Conservation (phyloP, 129 eudicot genomes). For the Smallanthus sonchifolius region DNA sequence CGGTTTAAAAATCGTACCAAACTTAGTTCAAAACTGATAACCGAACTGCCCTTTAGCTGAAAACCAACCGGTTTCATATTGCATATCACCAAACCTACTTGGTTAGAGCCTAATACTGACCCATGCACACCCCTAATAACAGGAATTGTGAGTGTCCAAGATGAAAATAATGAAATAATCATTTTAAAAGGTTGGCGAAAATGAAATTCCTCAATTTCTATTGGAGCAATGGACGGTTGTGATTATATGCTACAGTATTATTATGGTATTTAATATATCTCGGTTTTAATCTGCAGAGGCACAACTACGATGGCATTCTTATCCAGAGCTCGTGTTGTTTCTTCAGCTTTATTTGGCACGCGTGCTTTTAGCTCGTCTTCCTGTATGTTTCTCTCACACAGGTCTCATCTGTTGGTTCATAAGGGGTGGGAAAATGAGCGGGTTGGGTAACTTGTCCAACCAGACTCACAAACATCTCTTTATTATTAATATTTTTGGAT, state of each 20-base stretch:
- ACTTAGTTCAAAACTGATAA: too few species aligned
- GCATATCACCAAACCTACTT: background rate
- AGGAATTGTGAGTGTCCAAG: background rate
- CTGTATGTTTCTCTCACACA: slow-evolving; percentile 16
- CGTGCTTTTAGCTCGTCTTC: slow-evolving; percentile 32
- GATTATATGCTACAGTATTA: background rate
- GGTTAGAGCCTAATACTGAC: too few species aligned
- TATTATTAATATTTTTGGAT: background rate
- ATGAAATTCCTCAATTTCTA: background rate
- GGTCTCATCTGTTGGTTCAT: background rate
- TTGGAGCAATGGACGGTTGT: background rate
- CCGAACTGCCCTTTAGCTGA: too few species aligned
- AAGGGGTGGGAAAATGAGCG: background rate
- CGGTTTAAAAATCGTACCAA: too few species aligned
- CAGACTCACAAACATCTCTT: background rate
- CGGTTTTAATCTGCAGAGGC: background rate
- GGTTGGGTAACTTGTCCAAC: background rate
- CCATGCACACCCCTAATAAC: too few species aligned
- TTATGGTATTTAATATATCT: slow-evolving; percentile 3
- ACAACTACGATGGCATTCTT: slow-evolving; percentile 20
- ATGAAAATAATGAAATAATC: background rate
- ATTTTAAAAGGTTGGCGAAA: background rate
- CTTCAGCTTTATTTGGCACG: slow-evolving; percentile 24
- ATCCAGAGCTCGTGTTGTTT: slow-evolving; percentile 26
- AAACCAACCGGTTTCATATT: too few species aligned